phyloP scores from a whole-genome alignment of 2,329 filamentous ascomycete species.

The Claviceps fusiformis region DNA sequence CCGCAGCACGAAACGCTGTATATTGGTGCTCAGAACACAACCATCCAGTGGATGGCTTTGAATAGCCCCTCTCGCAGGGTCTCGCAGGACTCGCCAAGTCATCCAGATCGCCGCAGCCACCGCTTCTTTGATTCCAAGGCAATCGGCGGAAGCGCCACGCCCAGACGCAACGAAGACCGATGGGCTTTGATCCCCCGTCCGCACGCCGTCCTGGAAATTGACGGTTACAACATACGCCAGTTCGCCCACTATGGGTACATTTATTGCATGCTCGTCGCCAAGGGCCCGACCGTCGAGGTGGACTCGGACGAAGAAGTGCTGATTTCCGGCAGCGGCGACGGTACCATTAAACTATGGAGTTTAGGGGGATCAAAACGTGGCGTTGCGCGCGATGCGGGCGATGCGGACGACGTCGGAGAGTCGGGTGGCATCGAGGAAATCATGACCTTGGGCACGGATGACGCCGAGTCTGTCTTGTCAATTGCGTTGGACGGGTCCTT shows the following conservation, averaged over 20 bases:
- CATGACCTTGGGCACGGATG: constrained; percentile 47
- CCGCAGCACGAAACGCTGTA: constrained; percentile 68
- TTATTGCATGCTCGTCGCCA: constrained; percentile 85
- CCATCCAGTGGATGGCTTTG: constrained; percentile 83
- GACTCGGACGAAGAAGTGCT: constrained; percentile 66
- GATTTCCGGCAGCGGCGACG: constrained; percentile 85
- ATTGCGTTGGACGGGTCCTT: constrained; percentile 82
- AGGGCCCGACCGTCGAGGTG: constrained; percentile 51
- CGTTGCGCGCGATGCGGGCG: constrained; percentile 16
- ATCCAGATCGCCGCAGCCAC: constrained; percentile 66
- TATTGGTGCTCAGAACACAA: constrained; percentile 85
- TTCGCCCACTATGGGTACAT: constrained; percentile 95
- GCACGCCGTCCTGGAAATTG: constrained; percentile 59
- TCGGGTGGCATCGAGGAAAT: constrained; percentile 54
- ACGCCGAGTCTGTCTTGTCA: constrained; percentile 55
- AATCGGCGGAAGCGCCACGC: constrained; percentile 67
- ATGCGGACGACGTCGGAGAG: constrained; percentile 20
- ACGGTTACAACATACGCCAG: constrained; percentile 63
- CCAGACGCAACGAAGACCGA: constrained; percentile 50
- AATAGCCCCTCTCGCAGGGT: constrained; percentile 48
- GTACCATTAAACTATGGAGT: constrained; percentile 87
- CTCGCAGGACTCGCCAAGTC: constrained; percentile 48
- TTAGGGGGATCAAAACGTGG: constrained; percentile 26
- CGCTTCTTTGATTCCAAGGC: constrained; percentile 88
- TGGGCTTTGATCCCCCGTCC: constrained; percentile 40